Evolutionary conservation across 768 basidiomycete genomes (phyloP).

Genomic region (Phlebiopsis flavidoalba): DNA sequence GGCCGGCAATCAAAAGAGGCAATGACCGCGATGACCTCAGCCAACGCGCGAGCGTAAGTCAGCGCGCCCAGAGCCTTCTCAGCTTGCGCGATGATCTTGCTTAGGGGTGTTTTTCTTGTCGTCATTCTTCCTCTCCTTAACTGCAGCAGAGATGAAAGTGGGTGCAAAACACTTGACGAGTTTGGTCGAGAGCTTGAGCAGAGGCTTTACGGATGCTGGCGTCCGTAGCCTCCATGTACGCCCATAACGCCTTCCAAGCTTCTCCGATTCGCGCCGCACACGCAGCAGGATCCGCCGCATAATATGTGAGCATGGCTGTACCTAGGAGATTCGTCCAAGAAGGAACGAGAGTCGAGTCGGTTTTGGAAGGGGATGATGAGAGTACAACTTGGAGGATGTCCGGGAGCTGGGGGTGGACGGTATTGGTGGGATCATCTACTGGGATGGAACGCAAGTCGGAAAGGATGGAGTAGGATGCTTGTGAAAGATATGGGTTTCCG

Average conservation of each 20-base stretch:
- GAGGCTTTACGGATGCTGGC: slow-evolving; percentile 55
- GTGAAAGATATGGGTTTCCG: slow-evolving; percentile 84
- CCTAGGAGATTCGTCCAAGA: slow-evolving; percentile 81
- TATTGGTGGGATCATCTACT: slow-evolving; percentile 43
- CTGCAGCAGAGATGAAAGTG: slow-evolving; percentile 49
- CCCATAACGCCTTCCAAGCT: slow-evolving; percentile 75
- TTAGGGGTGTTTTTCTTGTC: slow-evolving; percentile 51
- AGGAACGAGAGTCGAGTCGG: slow-evolving; percentile 62
- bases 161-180: slow-evolving; percentile 70
- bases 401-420: slow-evolving; percentile 48
- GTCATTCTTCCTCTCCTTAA: slow-evolving; percentile 36
- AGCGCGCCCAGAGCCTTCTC: slow-evolving; percentile 69
- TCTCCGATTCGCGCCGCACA: slow-evolving; percentile 51
- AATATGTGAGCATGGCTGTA: slow-evolving; percentile 64
- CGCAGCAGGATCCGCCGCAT: slow-evolving; percentile 40
- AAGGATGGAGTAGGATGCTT: slow-evolving; percentile 82
- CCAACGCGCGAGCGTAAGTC: slow-evolving; percentile 67
- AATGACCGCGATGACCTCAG: slow-evolving; percentile 72
- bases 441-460: slow-evolving; percentile 69
- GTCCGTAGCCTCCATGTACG: slow-evolving; percentile 71
- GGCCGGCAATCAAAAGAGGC: slow-evolving; percentile 61
- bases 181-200: slow-evolving; percentile 54
- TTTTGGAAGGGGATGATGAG: slow-evolving; percentile 61
- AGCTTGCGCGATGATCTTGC: slow-evolving; percentile 57
- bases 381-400: slow-evolving; percentile 64